These are phyloP conservation scores for Amauroascus niger DNA, from an alignment of 2,329 filamentous ascomycete species.

Conservation along the genomic window DNA sequence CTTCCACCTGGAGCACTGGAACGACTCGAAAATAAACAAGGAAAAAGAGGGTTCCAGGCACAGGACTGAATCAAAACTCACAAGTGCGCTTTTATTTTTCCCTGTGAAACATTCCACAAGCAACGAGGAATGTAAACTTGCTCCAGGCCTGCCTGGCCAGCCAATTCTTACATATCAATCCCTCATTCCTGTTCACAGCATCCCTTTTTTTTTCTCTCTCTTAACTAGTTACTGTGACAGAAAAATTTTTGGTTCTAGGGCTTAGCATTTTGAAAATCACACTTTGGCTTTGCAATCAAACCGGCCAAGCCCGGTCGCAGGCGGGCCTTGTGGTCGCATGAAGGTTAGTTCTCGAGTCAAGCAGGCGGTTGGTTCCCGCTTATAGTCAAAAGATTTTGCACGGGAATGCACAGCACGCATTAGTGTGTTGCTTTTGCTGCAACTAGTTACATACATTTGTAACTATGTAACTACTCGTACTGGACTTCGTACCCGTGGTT, in stretches of 20 bases:
- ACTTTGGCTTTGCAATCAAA: neutral
- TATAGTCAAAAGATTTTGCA: conserved; percentile 3
- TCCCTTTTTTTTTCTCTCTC: neutral
- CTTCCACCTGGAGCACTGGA: too few species aligned
- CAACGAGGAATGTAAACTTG: neutral
- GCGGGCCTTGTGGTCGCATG: conserved; percentile 4
- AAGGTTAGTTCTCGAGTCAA: neutral
- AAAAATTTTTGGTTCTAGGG: too few species aligned
- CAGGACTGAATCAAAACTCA: conserved; percentile 6
- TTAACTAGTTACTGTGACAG: too few species aligned
- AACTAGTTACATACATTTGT: too few species aligned
- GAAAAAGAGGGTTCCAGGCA: conserved; percentile 1
- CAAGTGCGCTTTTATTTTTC: neutral
- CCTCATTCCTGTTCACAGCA: neutral
- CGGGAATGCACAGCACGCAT: conserved; percentile 10
- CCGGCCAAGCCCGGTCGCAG: neutral
- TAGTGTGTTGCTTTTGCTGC: too few species aligned
- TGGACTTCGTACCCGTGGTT: too few species aligned
- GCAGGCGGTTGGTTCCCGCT: neutral
- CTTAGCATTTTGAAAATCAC: neutral
- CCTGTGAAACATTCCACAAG: neutral
- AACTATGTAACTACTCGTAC: neutral
- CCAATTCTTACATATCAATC: neutral
- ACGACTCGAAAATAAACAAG: neutral
- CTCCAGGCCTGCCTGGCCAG: neutral